Evolutionary conservation across 345 rosid species (phyloP).

Genomic region (Punica granatum): DNA sequence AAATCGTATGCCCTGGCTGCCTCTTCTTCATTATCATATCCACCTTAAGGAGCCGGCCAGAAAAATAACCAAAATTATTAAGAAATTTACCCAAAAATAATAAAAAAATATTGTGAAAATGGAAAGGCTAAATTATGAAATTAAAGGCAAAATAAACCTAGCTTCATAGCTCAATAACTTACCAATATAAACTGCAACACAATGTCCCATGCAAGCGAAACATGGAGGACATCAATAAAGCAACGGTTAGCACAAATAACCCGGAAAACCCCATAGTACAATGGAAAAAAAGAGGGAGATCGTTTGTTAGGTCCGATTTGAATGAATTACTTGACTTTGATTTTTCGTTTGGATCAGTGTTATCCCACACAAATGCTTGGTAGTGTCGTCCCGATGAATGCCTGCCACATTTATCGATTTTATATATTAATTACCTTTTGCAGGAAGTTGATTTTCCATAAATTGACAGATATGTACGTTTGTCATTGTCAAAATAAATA

Average conservation of each 20-base stretch:
- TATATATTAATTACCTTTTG: not conserved
- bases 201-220: no score
- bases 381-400: not conserved
- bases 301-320: not conserved
- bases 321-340: slow-evolving; percentile 1
- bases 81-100: not conserved
- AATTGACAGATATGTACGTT: not conserved
- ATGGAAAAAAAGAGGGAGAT: not conserved
- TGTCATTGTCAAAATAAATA: not conserved
- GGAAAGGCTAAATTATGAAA: not conserved
- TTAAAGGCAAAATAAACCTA: no score
- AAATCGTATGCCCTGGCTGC: slow-evolving; percentile 80
- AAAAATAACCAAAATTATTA: not conserved
- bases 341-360: not conserved
- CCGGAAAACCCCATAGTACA: no score
- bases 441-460: not conserved
- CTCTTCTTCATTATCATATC: slow-evolving; percentile 66
- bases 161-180: no score
- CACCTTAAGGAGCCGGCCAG: slow-evolving; percentile 29
- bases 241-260: no score
- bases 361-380: not conserved
- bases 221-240: no score
- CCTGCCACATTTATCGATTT: not conserved
- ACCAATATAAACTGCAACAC: no score
- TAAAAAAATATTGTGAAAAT: not conserved